Evolutionary conservation across 345 rosid genomes (phyloP).

Genomic region (Jatropha curcas): DNA sequence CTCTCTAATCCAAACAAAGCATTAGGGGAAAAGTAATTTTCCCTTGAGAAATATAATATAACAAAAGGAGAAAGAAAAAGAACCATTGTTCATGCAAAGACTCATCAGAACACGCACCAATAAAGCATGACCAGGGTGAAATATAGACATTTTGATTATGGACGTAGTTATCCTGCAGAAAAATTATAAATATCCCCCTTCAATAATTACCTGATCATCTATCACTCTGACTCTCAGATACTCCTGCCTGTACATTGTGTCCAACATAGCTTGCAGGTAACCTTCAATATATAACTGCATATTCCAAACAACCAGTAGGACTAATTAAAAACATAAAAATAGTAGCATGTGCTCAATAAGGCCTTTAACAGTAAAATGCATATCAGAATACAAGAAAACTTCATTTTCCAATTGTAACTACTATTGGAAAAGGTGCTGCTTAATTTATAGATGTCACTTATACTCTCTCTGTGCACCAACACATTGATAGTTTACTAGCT

Average conservation of each 20-base stretch:
- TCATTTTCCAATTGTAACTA: neutral
- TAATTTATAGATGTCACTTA: neutral
- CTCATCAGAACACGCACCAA: too few relatives aligned
- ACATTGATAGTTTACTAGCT: neutral
- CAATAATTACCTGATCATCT: constrained; percentile 70
- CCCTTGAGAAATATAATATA: too few relatives aligned
- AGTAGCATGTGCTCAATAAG: neutral
- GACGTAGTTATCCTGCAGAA: neutral
- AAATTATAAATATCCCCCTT: neutral
- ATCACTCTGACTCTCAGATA: constrained; percentile 89
- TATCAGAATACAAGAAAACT: neutral
- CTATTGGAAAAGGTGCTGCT: neutral
- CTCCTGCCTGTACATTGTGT: constrained; percentile 82
- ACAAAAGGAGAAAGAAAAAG: too few relatives aligned
- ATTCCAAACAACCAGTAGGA: constrained; percentile 18
- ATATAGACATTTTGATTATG: neutral
- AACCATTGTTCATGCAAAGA: too few relatives aligned
- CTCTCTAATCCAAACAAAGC: too few relatives aligned
- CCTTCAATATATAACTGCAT: constrained; percentile 92
- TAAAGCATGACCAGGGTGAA: neutral
- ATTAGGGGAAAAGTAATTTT: neutral
- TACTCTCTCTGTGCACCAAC: neutral
- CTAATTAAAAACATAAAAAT: constrained; percentile 1
- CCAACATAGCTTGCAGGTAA: constrained; percentile 95
- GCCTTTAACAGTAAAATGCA: neutral